phyloP scores from a whole-genome alignment of 2,329 filamentous ascomycete species.

The Aspergillus sp. region DNA sequence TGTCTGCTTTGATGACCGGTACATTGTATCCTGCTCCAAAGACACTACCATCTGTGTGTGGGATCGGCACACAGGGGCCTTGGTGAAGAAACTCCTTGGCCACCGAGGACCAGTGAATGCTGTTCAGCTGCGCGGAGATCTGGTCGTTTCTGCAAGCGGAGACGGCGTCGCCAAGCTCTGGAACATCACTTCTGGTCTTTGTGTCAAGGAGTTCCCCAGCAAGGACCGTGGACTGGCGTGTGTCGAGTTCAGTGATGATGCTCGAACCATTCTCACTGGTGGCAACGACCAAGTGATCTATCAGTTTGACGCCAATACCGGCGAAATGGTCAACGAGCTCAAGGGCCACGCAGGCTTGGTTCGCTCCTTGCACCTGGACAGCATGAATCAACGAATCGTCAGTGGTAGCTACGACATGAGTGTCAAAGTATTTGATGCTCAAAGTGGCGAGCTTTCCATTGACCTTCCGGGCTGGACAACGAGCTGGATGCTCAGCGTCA shows the following conservation, averaged over 20 bases:
- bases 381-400: conserved; percentile 78
- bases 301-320: conserved; percentile 92
- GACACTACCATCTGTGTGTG: conserved; percentile 92
- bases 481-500: conserved; percentile 94
- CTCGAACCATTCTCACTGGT: conserved; percentile 87
- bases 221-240: conserved; percentile 94
- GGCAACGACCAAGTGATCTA: conserved; percentile 96
- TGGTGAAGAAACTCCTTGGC: conserved; percentile 78
- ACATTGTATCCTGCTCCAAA: conserved; percentile 97
- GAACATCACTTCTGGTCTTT: conserved; percentile 87
- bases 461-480: conserved; percentile 94
- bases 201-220: conserved; percentile 84
- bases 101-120: conserved; percentile 94
- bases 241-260: conserved; percentile 93
- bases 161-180: conserved; percentile 93
- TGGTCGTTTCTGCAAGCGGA: conserved; percentile 89
- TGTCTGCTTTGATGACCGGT: conserved; percentile 84
- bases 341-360: conserved; percentile 83
- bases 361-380: conserved; percentile 87
- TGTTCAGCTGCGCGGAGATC: conserved; percentile 89
- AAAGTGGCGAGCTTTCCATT: conserved; percentile 73
- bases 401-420: conserved; percentile 94
- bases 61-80: conserved; percentile 76
- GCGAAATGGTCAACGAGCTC: conserved; percentile 77
- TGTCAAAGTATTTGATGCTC: conserved; percentile 91